Evolutionary conservation across 306 rosid species (phyloP).

Genomic region (Clitoria ternatea): DNA sequence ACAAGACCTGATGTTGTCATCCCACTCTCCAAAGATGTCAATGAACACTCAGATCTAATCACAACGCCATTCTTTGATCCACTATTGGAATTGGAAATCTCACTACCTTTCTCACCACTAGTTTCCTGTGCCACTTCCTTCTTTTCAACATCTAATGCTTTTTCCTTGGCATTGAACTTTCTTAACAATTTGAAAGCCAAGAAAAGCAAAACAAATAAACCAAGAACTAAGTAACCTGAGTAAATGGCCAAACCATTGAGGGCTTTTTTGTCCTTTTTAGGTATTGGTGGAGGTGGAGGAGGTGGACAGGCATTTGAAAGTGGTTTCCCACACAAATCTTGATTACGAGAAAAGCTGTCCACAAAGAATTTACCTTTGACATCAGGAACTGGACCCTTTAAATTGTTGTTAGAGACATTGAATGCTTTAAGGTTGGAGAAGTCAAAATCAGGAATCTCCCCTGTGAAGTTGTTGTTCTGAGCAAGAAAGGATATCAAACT

Average conservation of each 20-base stretch:
- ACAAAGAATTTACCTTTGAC: conserved; percentile 33
- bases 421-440: conserved; percentile 45
- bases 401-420: conserved; percentile 57
- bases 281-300: conserved; percentile 23
- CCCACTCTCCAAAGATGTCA: conserved; percentile 49
- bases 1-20: conserved; percentile 36
- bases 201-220: conserved; percentile 31
- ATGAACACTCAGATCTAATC: conserved; percentile 44
- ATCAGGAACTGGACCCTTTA: conserved; percentile 48
- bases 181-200: conserved; percentile 8
- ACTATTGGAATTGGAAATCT: conserved; percentile 30
- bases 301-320: conserved; percentile 30
- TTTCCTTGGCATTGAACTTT: conserved; percentile 17
- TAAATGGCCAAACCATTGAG: conserved; percentile 22
- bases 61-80: conserved; percentile 27
- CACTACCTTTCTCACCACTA: conserved; percentile 31
- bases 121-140: conserved; percentile 18
- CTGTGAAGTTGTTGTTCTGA: conserved; percentile 44
- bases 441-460: conserved; percentile 47
- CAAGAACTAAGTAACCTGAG: conserved; percentile 48
- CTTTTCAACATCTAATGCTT: conserved; percentile 15
- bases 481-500: conserved; percentile 47
- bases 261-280: neutral
- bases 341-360: conserved; percentile 55
- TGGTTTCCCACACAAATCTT: conserved; percentile 60